Percentiles rank a stretch among this genome's conserved stretches.
These are phyloP conservation scores for Darksidea phi DNA, from an alignment of 495 filamentous ascomycete species.

Conservation along the genomic window DNA sequence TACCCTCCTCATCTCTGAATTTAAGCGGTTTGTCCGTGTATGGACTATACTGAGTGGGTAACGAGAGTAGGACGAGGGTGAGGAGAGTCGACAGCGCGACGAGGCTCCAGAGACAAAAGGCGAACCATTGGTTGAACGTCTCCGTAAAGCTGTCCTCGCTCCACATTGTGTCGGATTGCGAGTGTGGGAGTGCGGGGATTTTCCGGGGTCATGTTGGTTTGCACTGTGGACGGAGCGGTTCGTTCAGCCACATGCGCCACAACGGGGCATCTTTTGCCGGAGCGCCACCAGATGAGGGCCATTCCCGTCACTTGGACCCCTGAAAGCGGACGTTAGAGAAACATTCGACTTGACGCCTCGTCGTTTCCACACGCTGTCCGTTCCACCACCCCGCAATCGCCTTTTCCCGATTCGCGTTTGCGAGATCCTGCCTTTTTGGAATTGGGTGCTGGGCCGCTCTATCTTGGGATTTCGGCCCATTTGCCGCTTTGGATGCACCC, in stretches of 20 bases:
- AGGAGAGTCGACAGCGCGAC: slow-evolving; percentile 21
- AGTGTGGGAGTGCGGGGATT: too few species aligned
- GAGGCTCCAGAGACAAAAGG: slow-evolving; percentile 13
- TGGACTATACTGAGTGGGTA: slow-evolving; percentile 31
- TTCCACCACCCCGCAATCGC: slow-evolving; percentile 2
- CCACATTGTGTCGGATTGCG: not conserved
- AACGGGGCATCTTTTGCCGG: not conserved
- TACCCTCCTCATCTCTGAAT: not conserved
- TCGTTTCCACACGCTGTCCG: not conserved
- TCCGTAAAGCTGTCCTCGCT: slow-evolving; percentile 1
- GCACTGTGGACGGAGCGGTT: not conserved
- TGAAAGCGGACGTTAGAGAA: slow-evolving; percentile 11
- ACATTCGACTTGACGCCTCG: not conserved
- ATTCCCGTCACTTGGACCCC: slow-evolving; percentile 12
- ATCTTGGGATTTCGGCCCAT: not conserved
- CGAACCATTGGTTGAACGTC: slow-evolving; percentile 6
- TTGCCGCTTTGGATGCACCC: slow-evolving; percentile 1
- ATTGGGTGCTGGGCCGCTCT: slow-evolving; percentile 23
- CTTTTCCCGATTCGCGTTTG: not conserved
- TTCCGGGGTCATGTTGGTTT: too few species aligned
- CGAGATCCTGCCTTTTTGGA: slow-evolving; percentile 1
- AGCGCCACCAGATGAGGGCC: not conserved
- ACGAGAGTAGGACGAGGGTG: slow-evolving; percentile 27
- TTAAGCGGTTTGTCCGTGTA: slow-evolving; percentile 16
- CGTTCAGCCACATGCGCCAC: not conserved